phyloP scores from a whole-genome alignment of 1,139 yeast genomes.

The Saccharomycopsis hybrid region DNA sequence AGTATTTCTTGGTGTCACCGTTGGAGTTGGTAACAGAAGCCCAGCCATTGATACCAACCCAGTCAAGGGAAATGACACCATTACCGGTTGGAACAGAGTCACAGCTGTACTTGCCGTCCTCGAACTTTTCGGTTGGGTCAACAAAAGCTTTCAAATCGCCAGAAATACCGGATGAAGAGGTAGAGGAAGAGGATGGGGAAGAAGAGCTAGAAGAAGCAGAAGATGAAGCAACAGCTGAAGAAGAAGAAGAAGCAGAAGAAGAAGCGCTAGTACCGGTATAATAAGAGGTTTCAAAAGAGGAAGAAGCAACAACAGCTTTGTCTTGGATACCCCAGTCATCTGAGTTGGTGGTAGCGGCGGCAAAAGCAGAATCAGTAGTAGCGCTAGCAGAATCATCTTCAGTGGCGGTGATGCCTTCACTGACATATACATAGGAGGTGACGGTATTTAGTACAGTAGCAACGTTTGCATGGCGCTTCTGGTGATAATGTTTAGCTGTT shows the following conservation, averaged over 20 bases:
- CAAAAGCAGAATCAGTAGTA: constrained; percentile 21
- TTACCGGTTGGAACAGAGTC: constrained; percentile 57
- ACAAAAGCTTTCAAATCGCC: constrained; percentile 54
- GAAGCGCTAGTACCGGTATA: constrained; percentile 9
- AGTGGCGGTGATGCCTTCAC: no score
- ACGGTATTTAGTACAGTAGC: no score
- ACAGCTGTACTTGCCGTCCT: constrained; percentile 62
- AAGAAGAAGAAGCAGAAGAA: constrained; percentile 23
- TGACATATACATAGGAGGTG: no score
- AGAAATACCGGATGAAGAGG: constrained; percentile 32
- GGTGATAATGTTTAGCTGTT: no score
- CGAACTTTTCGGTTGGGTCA: constrained; percentile 47
- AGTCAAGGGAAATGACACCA: constrained; percentile 60
- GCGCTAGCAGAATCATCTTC: no score
- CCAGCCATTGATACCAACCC: constrained; percentile 66
- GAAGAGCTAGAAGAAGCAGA: constrained; percentile 28
- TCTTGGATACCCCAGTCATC: constrained; percentile 25
- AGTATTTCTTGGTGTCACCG: constrained; percentile 54
- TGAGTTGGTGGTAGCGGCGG: constrained; percentile 26
- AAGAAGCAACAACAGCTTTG: not conserved
- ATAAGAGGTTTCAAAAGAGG: constrained; percentile 24
- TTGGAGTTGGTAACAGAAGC: constrained; percentile 65
- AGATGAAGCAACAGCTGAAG: constrained; percentile 28
- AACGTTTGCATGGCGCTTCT: no score
- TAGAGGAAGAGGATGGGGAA: constrained; percentile 24